Base-by-base conservation (phyloP, 495 filamentous ascomycete genomes). In the Clohesyomyces aquaticus region DNA sequence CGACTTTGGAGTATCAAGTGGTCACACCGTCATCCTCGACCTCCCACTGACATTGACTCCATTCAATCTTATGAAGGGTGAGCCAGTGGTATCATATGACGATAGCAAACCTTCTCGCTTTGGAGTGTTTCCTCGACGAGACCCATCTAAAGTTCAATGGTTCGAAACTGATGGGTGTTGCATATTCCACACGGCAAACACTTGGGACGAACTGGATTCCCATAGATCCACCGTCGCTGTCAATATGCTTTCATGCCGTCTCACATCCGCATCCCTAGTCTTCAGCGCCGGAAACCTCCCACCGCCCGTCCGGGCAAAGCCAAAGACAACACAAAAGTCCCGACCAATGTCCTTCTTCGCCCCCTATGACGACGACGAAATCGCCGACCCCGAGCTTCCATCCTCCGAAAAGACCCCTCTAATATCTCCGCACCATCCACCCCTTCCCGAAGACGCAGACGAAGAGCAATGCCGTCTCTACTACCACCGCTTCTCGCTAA, bases 141-240 rank as follows among this genome's bases (percentile, higher is more conserved):
- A 79, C 16, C 84, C 85, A 9, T 65, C 79, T 4, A 73, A 72
- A 3, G 74, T 87, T 19, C 75, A 75, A 11, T 89, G 87, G 86
- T 88, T 85, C 66, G 79, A 87, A 73, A 88, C 85, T 1, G 78
- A 79, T 29, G 74, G 82, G 8, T 87, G 84, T 71, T 81, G 83
- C 63, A 85, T 88, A 55, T 87, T 88, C 61, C 87, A 88, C 64
- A 87, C 85, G 3, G 87, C 84, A 4, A 88, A 86, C 56, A 82
- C 82, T 29, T 89, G 87, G 87, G 82, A 87, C 22, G 56, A 67
- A 0, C 11, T 56, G 4, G 71, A 75, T 23, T 45, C 59, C 1
- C 41, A 54, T 25, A 68, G 61, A 0, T 29, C 68, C n/a, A 28
- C 63, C 9, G 61, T 51, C 4, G 74, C 75, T 6, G 81, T 88